Evolutionary conservation across 768 basidiomycete species (phyloP), one percentile per base, ranked within the genome.

Genomic region (Amanita muscaria): DNA sequence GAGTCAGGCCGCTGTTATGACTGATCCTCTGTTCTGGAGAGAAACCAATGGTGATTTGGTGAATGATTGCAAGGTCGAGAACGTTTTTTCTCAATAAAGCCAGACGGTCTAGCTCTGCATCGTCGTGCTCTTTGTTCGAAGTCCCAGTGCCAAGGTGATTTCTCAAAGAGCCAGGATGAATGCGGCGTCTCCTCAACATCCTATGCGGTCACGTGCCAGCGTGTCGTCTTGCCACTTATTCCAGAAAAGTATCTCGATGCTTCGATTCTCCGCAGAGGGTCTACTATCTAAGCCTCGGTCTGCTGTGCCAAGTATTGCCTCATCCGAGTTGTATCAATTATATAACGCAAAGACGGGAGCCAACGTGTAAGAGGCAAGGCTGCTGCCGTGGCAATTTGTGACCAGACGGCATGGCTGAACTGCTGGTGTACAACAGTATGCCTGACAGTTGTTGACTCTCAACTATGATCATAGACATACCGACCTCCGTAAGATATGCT

Each of bases 181-280:
- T 36, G 74, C 69, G 35, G 63, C 40, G 48, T 79, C 73, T 7
- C 74, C 77, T 10, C 73, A n/a, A n/a, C n/a, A n/a, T n/a, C n/a
- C n/a, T n/a, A n/a, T n/a, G n/a, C n/a, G n/a, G 12, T 29, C 27
- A 29, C 27, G 27, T 29, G 27, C 27, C 27, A 29, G 6, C 12
- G 27, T 12, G 27, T 12, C 27, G 6, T n/a, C n/a, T n/a, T n/a
- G 40, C 66, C 88, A 30, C 66, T 85, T 29, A 79, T 94, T 40
- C 76, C 88, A 23, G 83, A 88, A 60, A 73, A 69, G 44, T 79
- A 78, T 56, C 52, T 91, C 23, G 84, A 87, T 56, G 67, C 80
- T 4, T n/a, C n/a, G n/a, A n/a, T 4, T 84, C 87, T 16, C 81
- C 87, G 12, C 87, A 90, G 58, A 72, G 91, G 18, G 85, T 81